Conservation (phyloP, 805 yeast genomes). For the Candida argentea region DNA sequence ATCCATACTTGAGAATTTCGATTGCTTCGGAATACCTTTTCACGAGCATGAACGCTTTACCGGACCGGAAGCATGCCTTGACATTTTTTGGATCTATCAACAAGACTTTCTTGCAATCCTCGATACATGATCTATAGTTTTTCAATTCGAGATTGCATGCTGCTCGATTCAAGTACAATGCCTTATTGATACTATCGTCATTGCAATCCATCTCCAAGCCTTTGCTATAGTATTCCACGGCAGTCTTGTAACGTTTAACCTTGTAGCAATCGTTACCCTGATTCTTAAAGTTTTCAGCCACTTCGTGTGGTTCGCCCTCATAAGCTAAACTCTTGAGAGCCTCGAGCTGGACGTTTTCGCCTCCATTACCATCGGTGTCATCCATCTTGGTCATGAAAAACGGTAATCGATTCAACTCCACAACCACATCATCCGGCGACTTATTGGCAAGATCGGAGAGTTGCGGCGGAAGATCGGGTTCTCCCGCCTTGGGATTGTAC, state of each 20-base stretch:
- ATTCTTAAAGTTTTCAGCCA: conserved; percentile 79
- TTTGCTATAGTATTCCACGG: conserved; percentile 68
- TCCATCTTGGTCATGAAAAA: conserved; percentile 88
- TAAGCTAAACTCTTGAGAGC: conserved; percentile 87
- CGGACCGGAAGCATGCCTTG: conserved; percentile 82
- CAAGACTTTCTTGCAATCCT: conserved; percentile 72
- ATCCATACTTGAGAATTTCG: conserved; percentile 56
- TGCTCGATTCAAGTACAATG: conserved; percentile 73
- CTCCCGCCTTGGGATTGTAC: conserved; percentile 40
- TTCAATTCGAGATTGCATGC: conserved; percentile 82
- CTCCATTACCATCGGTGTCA: conserved; percentile 66
- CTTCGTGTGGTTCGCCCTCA: conserved; percentile 91
- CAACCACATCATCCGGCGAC: conserved; percentile 64
- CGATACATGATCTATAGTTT: conserved; percentile 78
- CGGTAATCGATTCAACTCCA: conserved; percentile 75
- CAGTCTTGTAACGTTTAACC: conserved; percentile 60
- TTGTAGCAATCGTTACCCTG: conserved; percentile 89
- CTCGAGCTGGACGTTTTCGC: conserved; percentile 65
- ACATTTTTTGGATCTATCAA: conserved; percentile 54
- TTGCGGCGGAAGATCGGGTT: conserved; percentile 77
- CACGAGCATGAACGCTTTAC: conserved; percentile 65
- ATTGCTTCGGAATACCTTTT: conserved; percentile 64
- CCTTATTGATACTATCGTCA: conserved; percentile 42
- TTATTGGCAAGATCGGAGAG: conserved; percentile 53
- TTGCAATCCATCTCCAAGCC: conserved; percentile 67